A percentile compares a stretch with the other conserved stretches of the same genome.
phyloP scores from a whole-genome alignment of 306 rosid genomes.

The Sechiopsis laciniata region DNA sequence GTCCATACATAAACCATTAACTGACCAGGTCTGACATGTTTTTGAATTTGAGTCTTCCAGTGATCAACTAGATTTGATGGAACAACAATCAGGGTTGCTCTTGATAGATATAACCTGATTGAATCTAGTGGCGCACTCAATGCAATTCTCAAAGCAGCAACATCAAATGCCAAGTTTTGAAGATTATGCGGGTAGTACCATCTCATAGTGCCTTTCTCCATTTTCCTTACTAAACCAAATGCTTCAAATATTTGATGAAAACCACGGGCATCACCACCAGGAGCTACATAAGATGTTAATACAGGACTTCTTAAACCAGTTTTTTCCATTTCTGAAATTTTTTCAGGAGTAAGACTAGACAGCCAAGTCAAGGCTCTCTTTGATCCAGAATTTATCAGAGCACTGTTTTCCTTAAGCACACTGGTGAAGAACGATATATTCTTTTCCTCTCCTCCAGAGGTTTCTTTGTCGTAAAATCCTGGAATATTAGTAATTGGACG shows the following conservation, averaged over 20 bases:
- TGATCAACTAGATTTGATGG: slow-evolving; percentile 87
- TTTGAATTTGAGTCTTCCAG: slow-evolving; percentile 88
- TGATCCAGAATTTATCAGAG: slow-evolving; percentile 53
- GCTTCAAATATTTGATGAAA: slow-evolving; percentile 66
- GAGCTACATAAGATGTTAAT: slow-evolving; percentile 31
- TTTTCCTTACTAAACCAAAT: slow-evolving; percentile 67
- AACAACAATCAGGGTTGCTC: slow-evolving; percentile 87
- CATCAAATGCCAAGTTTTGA: slow-evolving; percentile 69
- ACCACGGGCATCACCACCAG: slow-evolving; percentile 38
- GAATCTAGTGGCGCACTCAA: slow-evolving; percentile 69
- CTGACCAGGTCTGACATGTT: slow-evolving; percentile 73
- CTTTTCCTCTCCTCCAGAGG: slow-evolving; percentile 59
- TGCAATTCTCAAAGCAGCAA: slow-evolving; percentile 75
- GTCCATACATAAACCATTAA: slow-evolving; percentile 64
- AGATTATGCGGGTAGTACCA: slow-evolving; percentile 81
- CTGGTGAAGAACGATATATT: slow-evolving; percentile 66
- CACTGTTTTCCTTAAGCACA: slow-evolving; percentile 71
- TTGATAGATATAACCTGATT: slow-evolving; percentile 69
- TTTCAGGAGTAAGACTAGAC: slow-evolving; percentile 51
- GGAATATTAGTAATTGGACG: slow-evolving; percentile 53
- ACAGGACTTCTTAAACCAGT: slow-evolving; percentile 68
- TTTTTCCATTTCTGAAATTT: slow-evolving; percentile 68
- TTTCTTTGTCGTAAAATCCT: slow-evolving; percentile 71
- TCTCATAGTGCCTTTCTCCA: slow-evolving; percentile 55
- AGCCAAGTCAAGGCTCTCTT: slow-evolving; percentile 80